Evolutionary conservation across 1,139 yeast genomes (phyloP).

Genomic region (Yamadazyma diddensiae): DNA sequence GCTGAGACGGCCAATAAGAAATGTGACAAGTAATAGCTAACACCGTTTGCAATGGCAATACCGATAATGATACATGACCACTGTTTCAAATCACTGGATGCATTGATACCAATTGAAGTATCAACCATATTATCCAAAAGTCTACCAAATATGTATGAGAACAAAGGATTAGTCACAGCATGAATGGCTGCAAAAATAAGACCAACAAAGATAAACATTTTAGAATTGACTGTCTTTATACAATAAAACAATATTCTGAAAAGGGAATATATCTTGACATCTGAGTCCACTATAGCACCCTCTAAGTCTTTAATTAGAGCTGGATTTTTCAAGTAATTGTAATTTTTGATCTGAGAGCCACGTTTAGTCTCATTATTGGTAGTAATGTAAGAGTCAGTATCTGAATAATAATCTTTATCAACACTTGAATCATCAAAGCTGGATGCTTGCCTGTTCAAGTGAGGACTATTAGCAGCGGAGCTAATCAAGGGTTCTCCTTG

Average conservation of each 20-base stretch:
- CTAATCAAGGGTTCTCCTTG: conserved; percentile 12
- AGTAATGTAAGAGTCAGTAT: conserved; percentile 2
- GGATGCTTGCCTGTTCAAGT: neutral
- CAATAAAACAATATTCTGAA: conserved; percentile 13
- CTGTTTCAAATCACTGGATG: conserved; percentile 28
- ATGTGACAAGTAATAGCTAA: conserved; percentile 49
- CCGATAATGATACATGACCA: conserved; percentile 71
- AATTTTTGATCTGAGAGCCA: conserved; percentile 7
- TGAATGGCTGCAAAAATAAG: conserved; percentile 49
- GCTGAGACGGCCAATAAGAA: conserved; percentile 54
- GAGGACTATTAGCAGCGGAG: conserved; percentile 8
- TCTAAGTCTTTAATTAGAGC: conserved; percentile 21
- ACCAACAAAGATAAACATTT: conserved; percentile 47
- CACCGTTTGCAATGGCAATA: conserved; percentile 61
- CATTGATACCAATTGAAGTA: conserved; percentile 27
- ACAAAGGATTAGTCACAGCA: conserved; percentile 70
- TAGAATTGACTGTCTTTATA: conserved; percentile 25
- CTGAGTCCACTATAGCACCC: conserved; percentile 5
- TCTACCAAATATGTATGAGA: conserved; percentile 74
- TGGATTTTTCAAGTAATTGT: conserved; percentile 24
- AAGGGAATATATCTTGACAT: conserved; percentile 15
- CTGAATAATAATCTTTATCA: conserved; percentile 4
- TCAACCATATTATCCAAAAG: conserved; percentile 56
- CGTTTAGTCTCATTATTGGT: conserved; percentile 4
- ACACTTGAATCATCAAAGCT: neutral